Base-by-base conservation (phyloP, 768 basidiomycete species). In the Lactarius quietus region DNA sequence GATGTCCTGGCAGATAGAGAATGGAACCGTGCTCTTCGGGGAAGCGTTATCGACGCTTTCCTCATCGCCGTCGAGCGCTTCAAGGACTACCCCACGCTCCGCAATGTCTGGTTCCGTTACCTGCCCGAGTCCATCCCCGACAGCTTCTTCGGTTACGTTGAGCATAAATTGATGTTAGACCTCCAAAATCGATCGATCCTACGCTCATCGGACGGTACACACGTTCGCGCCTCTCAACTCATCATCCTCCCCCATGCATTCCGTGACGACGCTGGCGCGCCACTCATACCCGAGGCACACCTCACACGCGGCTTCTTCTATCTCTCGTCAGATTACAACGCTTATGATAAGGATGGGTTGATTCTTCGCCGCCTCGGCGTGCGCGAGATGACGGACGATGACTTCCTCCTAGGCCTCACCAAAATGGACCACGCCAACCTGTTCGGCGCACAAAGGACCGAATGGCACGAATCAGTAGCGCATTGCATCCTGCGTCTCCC, bases 71-170 rank as follows among this genome's bases (percentile, higher is more conserved):
- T 75, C n/a, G 28, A 61, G 1, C 57, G 57, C 18, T 73, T 75
- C 45, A 20, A 52, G 26, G 29, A 45, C 5, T 62, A 64, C 17
- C 68, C 72, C 7, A 45, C 28, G 1, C 68, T 75, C 14, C 61
- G 59, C 43, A 63, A 69, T 43, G 60, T 61, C 18, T 75, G 74
- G 74, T 66, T 73, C 51, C 67, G 69, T 48, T 75, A 67, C 61
- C 53, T 75, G 28, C 74, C 73, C 26, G 55, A 61, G 12, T 31
- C 39, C 2, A 67, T 72, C 35, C 35, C 56, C n/a, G 61, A 65
- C 51, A 55, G 43, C 14, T 72, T 73, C 59, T 72, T 73, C 43
- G 28, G 59, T n/a, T 59, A 52, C n/a, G 41, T 70, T 31, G 55
- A 61, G 45, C 61, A 67, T n/a, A 43, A 55, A 9, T 10, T 68